Base-by-base conservation (phyloP, 768 basidiomycete genomes). In the Austroboletus festivus region DNA sequence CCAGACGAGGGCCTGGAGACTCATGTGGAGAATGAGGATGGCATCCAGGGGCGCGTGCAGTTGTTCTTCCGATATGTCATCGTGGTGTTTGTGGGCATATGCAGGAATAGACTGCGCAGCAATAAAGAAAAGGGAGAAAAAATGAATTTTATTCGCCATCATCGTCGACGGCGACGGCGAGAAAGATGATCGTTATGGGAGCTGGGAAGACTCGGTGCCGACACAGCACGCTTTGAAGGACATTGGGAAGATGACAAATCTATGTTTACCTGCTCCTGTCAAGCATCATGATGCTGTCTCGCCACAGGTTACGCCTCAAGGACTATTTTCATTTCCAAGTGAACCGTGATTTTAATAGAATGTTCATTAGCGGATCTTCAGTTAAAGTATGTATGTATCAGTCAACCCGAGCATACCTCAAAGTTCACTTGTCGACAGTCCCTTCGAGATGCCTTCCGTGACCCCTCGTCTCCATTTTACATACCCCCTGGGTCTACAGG, bases 21-120 rank as follows among this genome's bases (percentile, higher is more conserved):
- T 72, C 44, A 93, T 92, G 63, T 95, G 93, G 19, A 91, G 78
- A 80, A 83, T 89, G 22, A 95, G 76, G 24, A 88, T 80, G 12
- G 79, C 63, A 66, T 96, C 93, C 9, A 91, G 75, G 1, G 89
- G 83, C 5, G 79, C 81, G 42, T 73, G 75, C 9, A 73, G 60
- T 52, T 82, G 74, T 57, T 85, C 88, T 45, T 88, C 85, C 1
- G 79, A 68, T 23, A 85, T 71, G 5, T 50, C 54, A 47, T 83
- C 81, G 61, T 85, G 78, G 56, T 88, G 84, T 20, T 69, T 62
- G 54, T 89, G 88, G 0, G 80, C 85, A 22, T 53, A 24, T 20
- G 38, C 42, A 4, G 57, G 48, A 2, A 47, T 23, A 7, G 39
- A 48, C 39, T 42, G 61, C 4, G 41, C 16, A 9, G 20, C 26